Conservation (phyloP, 2,329 filamentous ascomycete genomes). For the Cadophora sp. region DNA sequence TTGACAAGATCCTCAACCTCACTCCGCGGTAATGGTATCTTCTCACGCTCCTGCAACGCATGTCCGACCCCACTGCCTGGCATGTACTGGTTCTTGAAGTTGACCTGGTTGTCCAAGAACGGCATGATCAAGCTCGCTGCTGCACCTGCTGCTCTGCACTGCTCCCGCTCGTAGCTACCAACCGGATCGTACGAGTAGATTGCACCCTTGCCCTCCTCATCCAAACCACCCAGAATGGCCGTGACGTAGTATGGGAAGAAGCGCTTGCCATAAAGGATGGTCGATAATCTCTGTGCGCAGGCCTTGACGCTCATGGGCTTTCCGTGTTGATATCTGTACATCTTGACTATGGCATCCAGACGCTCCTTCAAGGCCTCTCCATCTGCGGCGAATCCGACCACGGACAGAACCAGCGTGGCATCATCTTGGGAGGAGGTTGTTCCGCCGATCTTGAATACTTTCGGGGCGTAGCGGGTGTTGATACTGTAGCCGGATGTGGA, state of each 20-base stretch:
- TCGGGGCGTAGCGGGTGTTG: slow-evolving; percentile 94
- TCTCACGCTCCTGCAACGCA: slow-evolving; percentile 74
- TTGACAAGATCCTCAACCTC: slow-evolving; percentile 88
- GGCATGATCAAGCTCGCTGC: slow-evolving; percentile 97
- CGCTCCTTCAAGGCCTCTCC: slow-evolving; percentile 93
- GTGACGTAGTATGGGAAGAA: slow-evolving; percentile 99
- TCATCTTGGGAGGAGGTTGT: slow-evolving; percentile 85
- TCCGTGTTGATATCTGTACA: slow-evolving; percentile 98
- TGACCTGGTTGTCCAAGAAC: slow-evolving; percentile 99
- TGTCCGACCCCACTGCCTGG: slow-evolving; percentile 86
- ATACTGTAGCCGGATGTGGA: slow-evolving; percentile 98
- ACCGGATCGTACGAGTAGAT: slow-evolving; percentile 98
- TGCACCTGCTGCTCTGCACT: slow-evolving; percentile 91
- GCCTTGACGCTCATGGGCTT: slow-evolving; percentile 95
- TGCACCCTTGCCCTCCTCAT: slow-evolving; percentile 92
- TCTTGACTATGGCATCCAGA: slow-evolving; percentile 93
- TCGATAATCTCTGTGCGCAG: slow-evolving; percentile 92
- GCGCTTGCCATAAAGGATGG: slow-evolving; percentile 95
- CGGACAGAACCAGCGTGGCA: slow-evolving; percentile 86
- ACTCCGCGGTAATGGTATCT: slow-evolving; percentile 71
- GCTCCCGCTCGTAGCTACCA: slow-evolving; percentile 95
- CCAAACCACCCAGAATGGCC: slow-evolving; percentile 90
- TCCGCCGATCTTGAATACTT: slow-evolving; percentile 97
- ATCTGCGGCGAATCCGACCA: slow-evolving; percentile 95
- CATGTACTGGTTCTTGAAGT: slow-evolving; percentile 98